Evolutionary conservation across 1,284 basidiomycete species (phyloP), one percentile per base, ranked within the genome.

Genomic region (Singerocomus rubriflavus): DNA sequence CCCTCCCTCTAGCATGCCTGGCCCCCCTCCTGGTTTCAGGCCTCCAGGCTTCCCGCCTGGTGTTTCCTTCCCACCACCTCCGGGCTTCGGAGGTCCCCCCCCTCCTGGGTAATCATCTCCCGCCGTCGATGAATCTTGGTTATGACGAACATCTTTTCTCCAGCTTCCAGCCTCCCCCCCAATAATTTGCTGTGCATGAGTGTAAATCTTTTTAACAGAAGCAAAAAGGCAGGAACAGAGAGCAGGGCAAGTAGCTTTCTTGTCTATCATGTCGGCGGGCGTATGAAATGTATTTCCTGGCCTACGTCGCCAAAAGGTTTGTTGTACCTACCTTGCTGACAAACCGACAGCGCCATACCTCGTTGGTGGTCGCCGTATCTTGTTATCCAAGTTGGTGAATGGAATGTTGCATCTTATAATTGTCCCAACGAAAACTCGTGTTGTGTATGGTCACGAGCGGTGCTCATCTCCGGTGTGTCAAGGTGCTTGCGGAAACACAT

Each of bases 1-100:
- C 59, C 79, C 79, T 65, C 90, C 91, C 45, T 88, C 92, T 56
- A 93, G 93, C 58, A 87, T 88, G 86, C 80, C 83, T 31, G 85
- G 84, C 6, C 82, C 85, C 55, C 88, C 88, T 40, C 89, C 89
- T 53, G 89, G 89, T 51, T 92, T 93, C 79, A 77, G 88, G 52
- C 88, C 88, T 17, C 88, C 87, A 53, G 87, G 88, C 31, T 89
- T 92, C 77, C 85, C 87, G 54, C 85, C 88, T 42, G 78, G 79
- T 62, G 84, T 85, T 79, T 81, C 83, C 33, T 90, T 92, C 76
- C 81, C 84, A 46, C 87, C 89, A 38, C 86, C 88, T 46, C 85
- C 87, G 47, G 88, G 88, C 9, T 90, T 90, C 65, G 79, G 73
- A 55, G 88, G 85, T 6, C 87, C 88, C 55, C 90, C 91, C 64